These are phyloP conservation scores for Neurospora hispaniola DNA, from an alignment of 495 filamentous ascomycete genomes.

Conservation along the genomic window DNA sequence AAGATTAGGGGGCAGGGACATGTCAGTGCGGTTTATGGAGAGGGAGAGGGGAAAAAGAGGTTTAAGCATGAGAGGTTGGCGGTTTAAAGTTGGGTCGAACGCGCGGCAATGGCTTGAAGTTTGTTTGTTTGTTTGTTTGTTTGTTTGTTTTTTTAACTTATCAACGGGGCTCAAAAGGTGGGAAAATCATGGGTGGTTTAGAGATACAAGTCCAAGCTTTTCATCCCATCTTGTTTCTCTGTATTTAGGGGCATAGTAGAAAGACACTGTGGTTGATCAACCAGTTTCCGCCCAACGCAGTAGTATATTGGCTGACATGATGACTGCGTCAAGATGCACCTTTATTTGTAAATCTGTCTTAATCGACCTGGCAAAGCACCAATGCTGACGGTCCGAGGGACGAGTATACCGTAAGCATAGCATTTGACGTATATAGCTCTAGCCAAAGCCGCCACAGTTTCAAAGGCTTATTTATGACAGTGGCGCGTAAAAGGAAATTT, in stretches of 20 bases:
- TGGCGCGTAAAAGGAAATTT: neutral
- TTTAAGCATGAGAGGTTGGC: constrained; percentile 59
- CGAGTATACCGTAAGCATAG: neutral
- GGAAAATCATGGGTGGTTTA: neutral
- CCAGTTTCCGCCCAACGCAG: neutral
- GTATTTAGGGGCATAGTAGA: neutral
- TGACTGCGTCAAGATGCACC: neutral
- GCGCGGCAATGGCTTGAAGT: neutral
- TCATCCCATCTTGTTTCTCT: neutral
- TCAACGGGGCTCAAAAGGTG: neutral
- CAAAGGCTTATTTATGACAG: neutral
- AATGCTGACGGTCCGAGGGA: neutral
- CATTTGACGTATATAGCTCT: neutral
- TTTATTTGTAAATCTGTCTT: neutral
- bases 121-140: neutral
- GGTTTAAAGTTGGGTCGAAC: constrained; percentile 6
- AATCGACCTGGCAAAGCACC: neutral
- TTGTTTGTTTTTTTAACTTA: neutral
- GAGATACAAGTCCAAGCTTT: neutral
- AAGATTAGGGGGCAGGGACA: constrained; percentile 74
- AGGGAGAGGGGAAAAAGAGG: constrained; percentile 51
- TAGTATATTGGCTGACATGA: neutral
- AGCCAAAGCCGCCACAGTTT: neutral
- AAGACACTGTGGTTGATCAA: neutral
- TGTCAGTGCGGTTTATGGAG: constrained; percentile 59